Percentiles rank a stretch among this genome's conserved stretches.
Conservation (phyloP, 2,329 filamentous ascomycete genomes). For the Leptographium radiaticola region DNA sequence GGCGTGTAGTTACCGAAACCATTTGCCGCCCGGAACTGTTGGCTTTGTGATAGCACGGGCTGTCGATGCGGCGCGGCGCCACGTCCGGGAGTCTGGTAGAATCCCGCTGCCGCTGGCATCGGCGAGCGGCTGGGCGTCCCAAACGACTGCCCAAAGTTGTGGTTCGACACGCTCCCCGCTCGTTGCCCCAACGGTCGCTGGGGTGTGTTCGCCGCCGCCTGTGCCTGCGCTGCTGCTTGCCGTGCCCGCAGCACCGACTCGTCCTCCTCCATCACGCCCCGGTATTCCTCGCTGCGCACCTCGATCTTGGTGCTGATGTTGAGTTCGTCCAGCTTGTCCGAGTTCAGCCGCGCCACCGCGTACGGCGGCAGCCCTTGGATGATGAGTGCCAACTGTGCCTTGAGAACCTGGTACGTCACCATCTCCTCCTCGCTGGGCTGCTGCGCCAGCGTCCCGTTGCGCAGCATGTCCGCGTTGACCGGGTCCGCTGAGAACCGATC, state of each 20-base stretch:
- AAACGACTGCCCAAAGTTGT: slow-evolving; percentile 35
- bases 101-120: slow-evolving; percentile 20
- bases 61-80: slow-evolving; percentile 26
- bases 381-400: slow-evolving; percentile 60
- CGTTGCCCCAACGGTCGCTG: slow-evolving; percentile 18
- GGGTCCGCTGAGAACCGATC: slow-evolving; percentile 48
- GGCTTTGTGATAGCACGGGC: slow-evolving; percentile 12
- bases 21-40: slow-evolving; percentile 31
- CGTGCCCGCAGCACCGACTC: slow-evolving; percentile 40
- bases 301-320: slow-evolving; percentile 70
- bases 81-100: slow-evolving; percentile 30
- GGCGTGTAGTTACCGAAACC: slow-evolving; percentile 34
- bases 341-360: slow-evolving; percentile 73
- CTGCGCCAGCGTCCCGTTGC: slow-evolving; percentile 51
- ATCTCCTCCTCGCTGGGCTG: slow-evolving; percentile 49
- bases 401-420: slow-evolving; percentile 57
- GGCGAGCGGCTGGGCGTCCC: slow-evolving; percentile 32
- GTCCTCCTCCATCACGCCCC: slow-evolving; percentile 75
- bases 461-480: slow-evolving; percentile 53
- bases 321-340: slow-evolving; percentile 71
- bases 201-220: slow-evolving; percentile 15
- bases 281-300: slow-evolving; percentile 59
- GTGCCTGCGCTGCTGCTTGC: slow-evolving; percentile 13
- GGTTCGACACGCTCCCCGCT: slow-evolving; percentile 22
- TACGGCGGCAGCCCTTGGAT: slow-evolving; percentile 69